Evolutionary conservation across 208 protist genomes (phyloP).

Genomic region (Leptomonas seymouri): DNA sequence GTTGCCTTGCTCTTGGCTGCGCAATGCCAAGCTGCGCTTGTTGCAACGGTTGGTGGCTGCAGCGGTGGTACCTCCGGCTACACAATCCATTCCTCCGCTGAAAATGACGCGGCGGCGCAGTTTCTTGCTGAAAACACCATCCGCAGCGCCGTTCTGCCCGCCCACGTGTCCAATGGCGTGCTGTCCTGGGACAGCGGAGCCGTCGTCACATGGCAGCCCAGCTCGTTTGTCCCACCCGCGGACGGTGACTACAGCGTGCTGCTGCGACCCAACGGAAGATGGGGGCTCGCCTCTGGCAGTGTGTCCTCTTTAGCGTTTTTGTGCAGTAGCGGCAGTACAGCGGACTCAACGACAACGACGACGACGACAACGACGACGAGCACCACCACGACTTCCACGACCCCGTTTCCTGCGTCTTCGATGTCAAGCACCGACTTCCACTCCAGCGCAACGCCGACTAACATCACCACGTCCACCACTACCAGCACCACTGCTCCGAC

Average conservation of each 20-base stretch:
- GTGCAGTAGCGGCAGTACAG: constrained; percentile 34
- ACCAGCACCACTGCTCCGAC: constrained; percentile 29
- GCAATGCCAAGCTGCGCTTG: constrained; percentile 18
- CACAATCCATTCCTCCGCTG: constrained; percentile 21
- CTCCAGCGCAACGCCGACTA: constrained; percentile 22
- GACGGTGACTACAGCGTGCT: constrained; percentile 33
- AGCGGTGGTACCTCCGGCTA: constrained; percentile 21
- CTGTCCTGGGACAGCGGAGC: constrained; percentile 44
- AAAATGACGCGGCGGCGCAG: constrained; percentile 42
- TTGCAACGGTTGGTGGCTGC: constrained; percentile 16
- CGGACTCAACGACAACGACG: constrained; percentile 13
- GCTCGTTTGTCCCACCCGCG: constrained; percentile 19
- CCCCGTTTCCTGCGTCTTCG: neutral
- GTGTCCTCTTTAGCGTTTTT: constrained; percentile 35
- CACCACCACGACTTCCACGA: constrained; percentile 11
- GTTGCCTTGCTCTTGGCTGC: constrained; percentile 12
- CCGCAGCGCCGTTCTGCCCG: constrained; percentile 40
- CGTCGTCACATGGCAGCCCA: constrained; percentile 36
- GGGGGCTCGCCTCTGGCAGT: constrained; percentile 29
- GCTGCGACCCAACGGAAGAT: constrained; percentile 39
- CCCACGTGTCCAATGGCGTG: constrained; percentile 30
- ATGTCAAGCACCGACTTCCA: constrained; percentile 1
- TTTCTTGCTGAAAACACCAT: constrained; percentile 36
- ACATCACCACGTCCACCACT: constrained; percentile 23
- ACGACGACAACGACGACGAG: constrained; percentile 30